Percentiles rank a stretch among this genome's conserved stretches.
Conservation (phyloP, 192 early-diverging fungal species). For the Allomyces macrogynus region DNA sequence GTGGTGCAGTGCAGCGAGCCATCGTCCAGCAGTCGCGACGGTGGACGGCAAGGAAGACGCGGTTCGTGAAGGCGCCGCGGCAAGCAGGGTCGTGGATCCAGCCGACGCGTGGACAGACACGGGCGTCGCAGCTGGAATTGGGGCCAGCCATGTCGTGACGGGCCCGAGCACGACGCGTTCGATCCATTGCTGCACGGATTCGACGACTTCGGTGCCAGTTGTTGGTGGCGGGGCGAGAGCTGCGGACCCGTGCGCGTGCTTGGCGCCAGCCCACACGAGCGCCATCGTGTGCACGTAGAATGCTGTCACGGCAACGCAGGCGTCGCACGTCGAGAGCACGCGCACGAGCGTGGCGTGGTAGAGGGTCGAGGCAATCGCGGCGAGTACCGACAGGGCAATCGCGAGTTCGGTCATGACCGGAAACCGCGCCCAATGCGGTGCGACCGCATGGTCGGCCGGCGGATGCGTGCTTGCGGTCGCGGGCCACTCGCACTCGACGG, state of each 20-base stretch:
- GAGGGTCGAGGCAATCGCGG: constrained; percentile 14
- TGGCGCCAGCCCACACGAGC: constrained; percentile 5
- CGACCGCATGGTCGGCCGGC: too few species aligned
- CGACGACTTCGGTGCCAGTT: background rate
- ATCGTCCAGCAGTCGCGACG: too few species aligned
- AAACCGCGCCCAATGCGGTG: too few species aligned
- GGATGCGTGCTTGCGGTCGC: background rate
- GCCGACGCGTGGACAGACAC: too few species aligned
- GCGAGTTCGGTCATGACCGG: constrained; percentile 9
- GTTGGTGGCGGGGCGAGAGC: too few species aligned
- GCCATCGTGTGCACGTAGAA: constrained; percentile 16
- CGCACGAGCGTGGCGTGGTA: constrained; percentile 26
- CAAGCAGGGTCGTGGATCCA: too few species aligned
- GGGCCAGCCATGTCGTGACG: constrained; percentile 5
- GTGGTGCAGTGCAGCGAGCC: constrained; percentile 7
- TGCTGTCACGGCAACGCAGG: constrained; percentile 12
- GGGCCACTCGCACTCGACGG: constrained; percentile 13
- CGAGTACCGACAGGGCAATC: constrained; percentile 13
- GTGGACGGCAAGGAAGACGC: too few species aligned
- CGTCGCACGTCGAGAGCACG: constrained; percentile 20
- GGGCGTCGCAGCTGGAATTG: background rate
- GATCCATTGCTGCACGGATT: constrained; percentile 1
- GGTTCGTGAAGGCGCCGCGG: too few species aligned
- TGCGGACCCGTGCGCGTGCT: too few species aligned
- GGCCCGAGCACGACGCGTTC: background rate